Evolutionary conservation across 2,329 filamentous ascomycete genomes (phyloP), one percentile per base, ranked within the genome.

Genomic region (Ascochyta koolunga): DNA sequence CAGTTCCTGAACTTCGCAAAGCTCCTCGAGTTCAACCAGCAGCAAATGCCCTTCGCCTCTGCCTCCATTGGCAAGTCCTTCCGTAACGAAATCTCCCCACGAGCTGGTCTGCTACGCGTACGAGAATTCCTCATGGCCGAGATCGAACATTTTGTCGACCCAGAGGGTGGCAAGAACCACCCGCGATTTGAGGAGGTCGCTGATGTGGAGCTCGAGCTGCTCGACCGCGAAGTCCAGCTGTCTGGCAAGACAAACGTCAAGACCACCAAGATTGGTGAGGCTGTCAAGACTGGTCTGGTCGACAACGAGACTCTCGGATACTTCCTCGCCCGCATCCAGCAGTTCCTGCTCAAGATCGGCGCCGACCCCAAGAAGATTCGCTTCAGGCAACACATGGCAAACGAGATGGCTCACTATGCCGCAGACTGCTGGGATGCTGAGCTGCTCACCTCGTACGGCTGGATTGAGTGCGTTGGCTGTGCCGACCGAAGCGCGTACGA

Each of bases 71-170:
- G 95, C 77, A 96, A 96, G 79, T 97, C 93, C 1, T 98, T 96
- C 84, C 87, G 95, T 69, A 99, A 99, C 75, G 95, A 99, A 74
- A 97, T 99, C 66, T 97, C 95, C 0, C 95, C 95, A 9, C 86
- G 95, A 50, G 86, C 91, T 60, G 95, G 95, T 78, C 86, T 99
- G 35, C 80, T 99, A 54, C 89, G 95, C 66, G 95, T 99, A 37
- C 90, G 95, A 67, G 95, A 99, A 76, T 98, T 99, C 79, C 79
- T 97, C 67, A 98, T 99, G 95, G 95, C 93, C 21, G 95, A 99
- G 79, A 96, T 99, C 66, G 95, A 99, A 80, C 95, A 99, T 77
- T 99, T 91, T 72, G 95, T 99, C 64, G 95, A 99, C 70, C 95
- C 95, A 10, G 83, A 95, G 70, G 87, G 91, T 71, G 91, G 92